Percentiles rank a stretch among this genome's conserved stretches.
Evolutionary conservation across 495 filamentous ascomycete genomes (phyloP).

Genomic region (Aspergillus nidulans): DNA sequence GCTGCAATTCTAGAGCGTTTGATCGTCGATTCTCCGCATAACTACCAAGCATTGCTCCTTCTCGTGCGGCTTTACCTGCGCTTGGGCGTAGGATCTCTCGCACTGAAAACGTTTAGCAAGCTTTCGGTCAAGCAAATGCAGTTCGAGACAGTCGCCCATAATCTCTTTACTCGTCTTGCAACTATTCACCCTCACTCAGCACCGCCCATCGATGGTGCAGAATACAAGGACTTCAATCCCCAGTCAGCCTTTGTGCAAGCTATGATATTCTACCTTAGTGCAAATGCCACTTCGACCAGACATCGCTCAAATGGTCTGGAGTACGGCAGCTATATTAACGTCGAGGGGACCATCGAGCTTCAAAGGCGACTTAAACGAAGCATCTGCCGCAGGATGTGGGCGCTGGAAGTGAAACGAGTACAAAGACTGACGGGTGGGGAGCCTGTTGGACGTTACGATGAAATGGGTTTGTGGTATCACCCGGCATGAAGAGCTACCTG

Average conservation of each 20-base stretch:
- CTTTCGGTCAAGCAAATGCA: conserved; percentile 60
- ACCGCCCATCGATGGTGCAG: conserved; percentile 36
- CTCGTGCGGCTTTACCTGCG: conserved; percentile 51
- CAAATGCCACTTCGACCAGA: conserved; percentile 30
- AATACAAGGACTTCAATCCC: conserved; percentile 42
- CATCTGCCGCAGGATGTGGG: conserved; percentile 40
- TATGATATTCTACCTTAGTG: conserved; percentile 38
- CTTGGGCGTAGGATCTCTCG: conserved; percentile 50
- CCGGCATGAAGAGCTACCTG: background rate
- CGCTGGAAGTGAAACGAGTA: conserved; percentile 35
- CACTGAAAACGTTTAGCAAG: conserved; percentile 48
- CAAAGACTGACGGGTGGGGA: conserved; percentile 41
- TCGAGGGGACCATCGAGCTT: conserved; percentile 38
- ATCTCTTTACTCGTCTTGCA: conserved; percentile 54
- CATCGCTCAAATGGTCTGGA: conserved; percentile 33
- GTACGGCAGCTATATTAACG: conserved; percentile 36
- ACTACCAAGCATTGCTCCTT: conserved; percentile 54
- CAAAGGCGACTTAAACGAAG: conserved; percentile 34
- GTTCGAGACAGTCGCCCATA: conserved; percentile 54
- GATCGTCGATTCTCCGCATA: conserved; percentile 48
- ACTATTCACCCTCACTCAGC: conserved; percentile 49
- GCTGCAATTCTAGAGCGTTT: conserved; percentile 48
- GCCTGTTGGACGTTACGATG: conserved; percentile 29
- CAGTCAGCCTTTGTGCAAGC: conserved; percentile 37
- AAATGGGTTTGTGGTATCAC: conserved; percentile 29